Evolutionary conservation across 805 yeast species (phyloP), one percentile per base, ranked within the genome.

Genomic region (Candida michaelii): DNA sequence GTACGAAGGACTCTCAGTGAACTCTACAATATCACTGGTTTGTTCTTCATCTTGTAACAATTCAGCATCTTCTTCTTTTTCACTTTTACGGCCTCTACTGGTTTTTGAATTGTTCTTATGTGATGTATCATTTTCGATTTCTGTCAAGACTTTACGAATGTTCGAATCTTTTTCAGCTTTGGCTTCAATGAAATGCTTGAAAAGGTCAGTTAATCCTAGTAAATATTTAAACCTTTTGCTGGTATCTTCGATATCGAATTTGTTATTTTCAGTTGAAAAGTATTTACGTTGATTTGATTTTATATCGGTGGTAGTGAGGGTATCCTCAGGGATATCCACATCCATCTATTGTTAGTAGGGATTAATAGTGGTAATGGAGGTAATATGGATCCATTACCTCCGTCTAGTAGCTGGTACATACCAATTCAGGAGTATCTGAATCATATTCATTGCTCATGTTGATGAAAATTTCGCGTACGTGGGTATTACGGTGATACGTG

Each of bases 61-160:
- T 61, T 91, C 97, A 2, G 89, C 95, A 61, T 91, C 98, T 64
- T 91, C 99, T 62, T 91, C 97, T 63, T 88, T 85, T 63, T 93
- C 98, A 0, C 96, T 82, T 56, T 90, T 93, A 50, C 97, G 76
- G 42, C 86, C 80, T 37, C 93, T 82, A 17, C 43, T 44, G 42
- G 67, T 71, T 38, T 67, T 43, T 9, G 52, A 47, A 2, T 42
- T 29, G n/a, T 30, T 6, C 4, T 8, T 17, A 12, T n/a, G 13
- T 4, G 16, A 10, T 9, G 19, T 3, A 2, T 40, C 47, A 21
- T 11, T 14, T 32, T 46, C 43, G 12, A 77, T 56, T 32, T 63
- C 50, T 18, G 74, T 68, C 43, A 82, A 60, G 5, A 82, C 83
- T 46, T 71, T 60, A 38, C 71, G 69, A 53, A 83, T 79, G 17